Evolutionary conservation across 1,284 basidiomycete species (phyloP).

Genomic region (Boletus sp.): DNA sequence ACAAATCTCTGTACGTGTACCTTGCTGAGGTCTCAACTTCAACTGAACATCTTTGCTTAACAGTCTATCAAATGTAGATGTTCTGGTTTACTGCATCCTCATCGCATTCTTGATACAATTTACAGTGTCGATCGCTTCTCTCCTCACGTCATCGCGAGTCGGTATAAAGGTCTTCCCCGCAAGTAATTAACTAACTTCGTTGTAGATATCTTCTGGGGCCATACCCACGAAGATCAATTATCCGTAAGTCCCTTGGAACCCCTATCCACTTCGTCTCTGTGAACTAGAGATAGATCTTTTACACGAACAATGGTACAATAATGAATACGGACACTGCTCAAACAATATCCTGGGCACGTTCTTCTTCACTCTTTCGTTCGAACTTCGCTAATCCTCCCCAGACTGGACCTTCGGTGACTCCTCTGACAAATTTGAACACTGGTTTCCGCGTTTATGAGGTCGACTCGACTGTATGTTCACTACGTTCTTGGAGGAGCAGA

Average conservation of each 20-base stretch:
- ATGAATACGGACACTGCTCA: slow-evolving; percentile 57
- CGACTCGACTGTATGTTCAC: slow-evolving; percentile 55
- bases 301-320: slow-evolving; percentile 66
- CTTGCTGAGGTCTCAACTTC: not conserved
- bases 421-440: slow-evolving; percentile 71
- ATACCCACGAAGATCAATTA: slow-evolving; percentile 78
- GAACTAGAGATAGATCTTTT: slow-evolving; percentile 55
- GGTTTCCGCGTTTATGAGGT: slow-evolving; percentile 80
- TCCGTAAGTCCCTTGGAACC: slow-evolving; percentile 42
- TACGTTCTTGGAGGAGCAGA: not conserved
- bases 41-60: slow-evolving; percentile 1
- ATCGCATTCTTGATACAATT: not conserved
- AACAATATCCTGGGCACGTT: slow-evolving; percentile 50
- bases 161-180: slow-evolving; percentile 24
- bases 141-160: slow-evolving; percentile 74
- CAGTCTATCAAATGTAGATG: slow-evolving; percentile 71
- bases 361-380: not conserved
- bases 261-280: not conserved
- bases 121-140: slow-evolving; percentile 75
- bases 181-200: slow-evolving; percentile 5
- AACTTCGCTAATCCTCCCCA: slow-evolving; percentile 19
- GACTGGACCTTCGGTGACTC: slow-evolving; percentile 71
- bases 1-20: slow-evolving; percentile 60
- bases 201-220: slow-evolving; percentile 73
- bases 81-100: not conserved